Evolutionary conservation across 805 yeast species (phyloP), one percentile per base, ranked within the genome.

Genomic region (Candida piceae): DNA sequence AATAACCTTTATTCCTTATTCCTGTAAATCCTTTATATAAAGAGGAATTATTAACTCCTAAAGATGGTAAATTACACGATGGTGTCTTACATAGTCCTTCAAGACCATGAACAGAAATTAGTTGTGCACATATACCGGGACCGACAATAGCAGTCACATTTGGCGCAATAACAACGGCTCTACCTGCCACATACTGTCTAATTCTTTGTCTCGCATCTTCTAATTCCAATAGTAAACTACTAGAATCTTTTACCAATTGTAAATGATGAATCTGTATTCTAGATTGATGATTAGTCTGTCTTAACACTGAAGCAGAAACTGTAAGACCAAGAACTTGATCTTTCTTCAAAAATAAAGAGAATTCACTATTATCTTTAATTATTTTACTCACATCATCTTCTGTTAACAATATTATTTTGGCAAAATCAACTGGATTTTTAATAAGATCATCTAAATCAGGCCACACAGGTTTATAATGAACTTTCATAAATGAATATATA

Each of bases 11-110:
- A 39, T 80, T 82, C 28, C 83, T 59, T 7, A 70, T 64, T 9
- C 74, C 76, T 11, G 63, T 50, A 10, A 63, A 58, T 5, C 76
- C 74, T 31, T 65, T 55, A 1, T 67, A 69, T 15, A 64, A 51
- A 0, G 65, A 56, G 28, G 60, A 57, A 35, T 70, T 60, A 29
- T 69, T 70, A 11, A 74, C 72, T 0, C 96, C 96, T 32, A 86
- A 62, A 0, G 94, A 76, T 0, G 95, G 78, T 16, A 90, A 51
- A 53, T 90, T 90, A 50, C 97, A 85, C 4, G 95, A 70, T 0
- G 96, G 96, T 0, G 84, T 75, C 21, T 59, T 62, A 3, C 87
- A 76, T 8, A 90, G 61, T 6, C 75, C 79, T 10, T 62, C 63
- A 4, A 90, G 57, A 0, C 95, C 87, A 2, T 95, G 94, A 13